phyloP scores from a whole-genome alignment of 805 yeast genomes.

The Yarrowia sp. region DNA sequence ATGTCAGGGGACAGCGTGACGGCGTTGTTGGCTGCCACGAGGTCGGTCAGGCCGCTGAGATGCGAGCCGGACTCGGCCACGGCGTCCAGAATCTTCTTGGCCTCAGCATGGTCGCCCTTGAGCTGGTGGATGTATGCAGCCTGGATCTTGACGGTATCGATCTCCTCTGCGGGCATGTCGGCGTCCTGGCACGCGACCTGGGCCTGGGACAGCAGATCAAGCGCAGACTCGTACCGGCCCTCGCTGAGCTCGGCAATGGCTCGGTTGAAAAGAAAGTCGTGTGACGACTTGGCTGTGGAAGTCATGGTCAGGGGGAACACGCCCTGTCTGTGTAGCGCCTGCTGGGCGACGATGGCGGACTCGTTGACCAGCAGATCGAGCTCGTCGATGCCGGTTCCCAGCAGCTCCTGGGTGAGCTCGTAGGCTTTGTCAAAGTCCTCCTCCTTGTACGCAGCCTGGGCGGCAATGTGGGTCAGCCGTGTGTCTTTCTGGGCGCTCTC shows the following conservation, averaged over 20 bases:
- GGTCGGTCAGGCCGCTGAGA: constrained; percentile 39
- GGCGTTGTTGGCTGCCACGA: constrained; percentile 33
- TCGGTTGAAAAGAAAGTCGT: constrained; percentile 67
- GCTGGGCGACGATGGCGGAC: constrained; percentile 67
- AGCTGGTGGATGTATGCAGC: constrained; percentile 61
- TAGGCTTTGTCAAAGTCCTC: constrained; percentile 57
- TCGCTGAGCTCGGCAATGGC: constrained; percentile 59
- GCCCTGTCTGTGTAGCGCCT: constrained; percentile 43
- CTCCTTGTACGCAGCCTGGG: constrained; percentile 60
- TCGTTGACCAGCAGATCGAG: constrained; percentile 66
- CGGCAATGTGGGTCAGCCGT: constrained; percentile 53
- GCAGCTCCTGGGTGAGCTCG: constrained; percentile 54
- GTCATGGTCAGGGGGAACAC: constrained; percentile 41
- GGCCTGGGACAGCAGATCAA: constrained; percentile 57
- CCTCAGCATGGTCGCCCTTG: constrained; percentile 51
- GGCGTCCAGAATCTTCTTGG: constrained; percentile 52
- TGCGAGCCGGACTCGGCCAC: constrained; percentile 45
- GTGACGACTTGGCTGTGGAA: constrained; percentile 47
- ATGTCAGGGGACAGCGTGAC: constrained; percentile 20
- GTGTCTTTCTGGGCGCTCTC: constrained; percentile 5
- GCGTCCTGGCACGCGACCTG: constrained; percentile 53
- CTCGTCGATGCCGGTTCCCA: constrained; percentile 50
- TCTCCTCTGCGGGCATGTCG: constrained; percentile 59
- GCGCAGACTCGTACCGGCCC: constrained; percentile 53
- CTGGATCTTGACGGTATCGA: constrained; percentile 65